Conservation (phyloP, 305 asterid species). For the Fraxinus greggii region DNA sequence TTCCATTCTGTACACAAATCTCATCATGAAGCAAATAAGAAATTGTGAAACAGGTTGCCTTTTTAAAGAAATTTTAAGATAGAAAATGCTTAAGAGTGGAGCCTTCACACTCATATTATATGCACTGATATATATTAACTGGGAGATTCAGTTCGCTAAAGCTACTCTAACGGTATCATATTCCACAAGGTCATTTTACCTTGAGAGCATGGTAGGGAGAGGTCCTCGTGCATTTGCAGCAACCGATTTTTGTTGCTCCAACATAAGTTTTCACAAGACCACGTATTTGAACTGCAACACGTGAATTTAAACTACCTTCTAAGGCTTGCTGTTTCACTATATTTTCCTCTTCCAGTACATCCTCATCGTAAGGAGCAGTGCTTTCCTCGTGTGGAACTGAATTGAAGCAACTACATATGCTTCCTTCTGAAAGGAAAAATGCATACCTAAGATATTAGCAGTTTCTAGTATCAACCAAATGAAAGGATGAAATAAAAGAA, state of each 20-base stretch:
- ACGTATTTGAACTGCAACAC: conserved; percentile 76
- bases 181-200: conserved; percentile 38
- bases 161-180: conserved; percentile 13
- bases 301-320: conserved; percentile 46
- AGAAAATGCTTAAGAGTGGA: not conserved
- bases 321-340: conserved; percentile 61
- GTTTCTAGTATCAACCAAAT: conserved; percentile 10
- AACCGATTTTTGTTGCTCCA: conserved; percentile 58
- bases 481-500: conserved; percentile 12
- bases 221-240: conserved; percentile 75
- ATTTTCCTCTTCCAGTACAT: conserved; percentile 81
- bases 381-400: conserved; percentile 51
- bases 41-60: not conserved
- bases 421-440: conserved; percentile 54
- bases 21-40: not conserved
- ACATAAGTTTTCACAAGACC: conserved; percentile 82
- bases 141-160: not conserved
- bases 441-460: conserved; percentile 16
- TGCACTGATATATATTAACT: not conserved
- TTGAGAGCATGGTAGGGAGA: conserved; percentile 82
- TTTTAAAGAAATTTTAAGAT: not conserved
- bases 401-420: conserved; percentile 59
- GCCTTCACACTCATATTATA: not conserved
- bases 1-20: not conserved
- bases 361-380: conserved; percentile 71